A percentile compares a stretch with the other conserved stretches of the same genome.
These are phyloP conservation scores for Penicillium diatomitis DNA, from an alignment of 495 filamentous ascomycete genomes.

Conservation along the genomic window DNA sequence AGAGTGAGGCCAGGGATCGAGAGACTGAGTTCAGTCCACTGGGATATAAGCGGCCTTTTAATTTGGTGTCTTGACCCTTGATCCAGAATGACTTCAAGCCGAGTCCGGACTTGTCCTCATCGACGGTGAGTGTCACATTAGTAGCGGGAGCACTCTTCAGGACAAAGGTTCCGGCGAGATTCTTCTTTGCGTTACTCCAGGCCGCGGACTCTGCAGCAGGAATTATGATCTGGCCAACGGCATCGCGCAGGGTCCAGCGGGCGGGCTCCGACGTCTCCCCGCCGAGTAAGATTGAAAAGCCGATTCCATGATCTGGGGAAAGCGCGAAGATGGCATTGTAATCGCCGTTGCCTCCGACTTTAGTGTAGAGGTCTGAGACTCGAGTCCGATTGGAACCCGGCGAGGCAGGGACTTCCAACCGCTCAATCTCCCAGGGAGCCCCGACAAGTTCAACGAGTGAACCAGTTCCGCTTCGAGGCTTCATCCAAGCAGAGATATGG, in stretches of 20 bases:
- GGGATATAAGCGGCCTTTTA: not conserved
- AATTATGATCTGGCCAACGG: not conserved
- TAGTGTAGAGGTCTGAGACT: slow-evolving; percentile 10
- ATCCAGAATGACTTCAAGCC: not conserved
- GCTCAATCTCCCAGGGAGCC: slow-evolving; percentile 5
- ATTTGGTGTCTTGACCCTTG: not conserved
- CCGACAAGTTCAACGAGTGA: slow-evolving; percentile 8
- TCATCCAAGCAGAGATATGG: slow-evolving; percentile 30
- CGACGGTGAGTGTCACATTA: not conserved
- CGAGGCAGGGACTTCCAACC: slow-evolving; percentile 3
- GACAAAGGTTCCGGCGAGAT: not conserved
- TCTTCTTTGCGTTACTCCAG: not conserved
- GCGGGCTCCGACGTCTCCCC: not conserved
- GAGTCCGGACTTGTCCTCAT: not conserved
- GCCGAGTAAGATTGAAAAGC: slow-evolving; percentile 3
- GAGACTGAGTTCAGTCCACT: not conserved
- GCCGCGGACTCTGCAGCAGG: not conserved
- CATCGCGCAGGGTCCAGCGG: not conserved
- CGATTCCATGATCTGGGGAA: slow-evolving; percentile 10
- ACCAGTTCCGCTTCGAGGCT: slow-evolving; percentile 22
- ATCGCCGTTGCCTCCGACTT: slow-evolving; percentile 6
- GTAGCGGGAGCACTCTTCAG: not conserved
- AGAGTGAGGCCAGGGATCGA: not conserved
- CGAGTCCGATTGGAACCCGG: slow-evolving; percentile 9
- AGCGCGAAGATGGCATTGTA: slow-evolving; percentile 10